Base-by-base conservation (phyloP, 768 basidiomycete genomes). In the Leccinum broughii region DNA sequence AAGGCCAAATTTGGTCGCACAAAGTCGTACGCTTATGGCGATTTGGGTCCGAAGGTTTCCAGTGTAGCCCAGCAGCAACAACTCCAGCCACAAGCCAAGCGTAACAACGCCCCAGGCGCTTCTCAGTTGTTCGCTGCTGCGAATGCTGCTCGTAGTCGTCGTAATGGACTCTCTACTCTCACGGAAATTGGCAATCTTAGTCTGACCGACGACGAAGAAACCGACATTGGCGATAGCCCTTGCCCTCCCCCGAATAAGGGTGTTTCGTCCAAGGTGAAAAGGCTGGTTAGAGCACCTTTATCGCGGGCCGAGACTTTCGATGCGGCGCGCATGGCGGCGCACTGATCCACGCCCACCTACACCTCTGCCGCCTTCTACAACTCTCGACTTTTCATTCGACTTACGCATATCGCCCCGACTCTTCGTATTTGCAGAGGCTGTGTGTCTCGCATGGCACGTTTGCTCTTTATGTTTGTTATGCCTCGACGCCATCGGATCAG, bases 11-110 rank as follows among this genome's bases (percentile, higher is more conserved):
- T 95, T 71, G 88, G 90, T 34, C 88, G 95, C 57, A 92, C 93
- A 59, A 91, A 92, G 70, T 95, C 93, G 0, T 97, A 93, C 68
- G 88, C 94, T 0, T 96, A 93, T 66, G 95, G 94, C n/a, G 94
- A 97, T 49, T 77, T 80, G 24, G 75, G 77, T 64, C 75, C 69
- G 64, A 83, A 81, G 64, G 71, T 74, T 30, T 66, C 77, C 41
- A 65, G 73, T 28, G 59, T 76, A 34, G 54, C 67, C n/a, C 68
- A 72, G 44, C 81, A 77, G 63, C 75, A 71, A 48, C 80, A 76
- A 62, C 60, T 58, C 26, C 81, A 76, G 26, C 78, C 72, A 55
- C 75, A 69, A 64, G 78, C 78, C 46, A 92, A 88, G 71, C 83
- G 87, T 68, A 91, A 83, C 67, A 89, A 85, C 8, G 87, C 82